Evolutionary conservation across 1,139 yeast species (phyloP).

Genomic region (Debaryomyces udenii): DNA sequence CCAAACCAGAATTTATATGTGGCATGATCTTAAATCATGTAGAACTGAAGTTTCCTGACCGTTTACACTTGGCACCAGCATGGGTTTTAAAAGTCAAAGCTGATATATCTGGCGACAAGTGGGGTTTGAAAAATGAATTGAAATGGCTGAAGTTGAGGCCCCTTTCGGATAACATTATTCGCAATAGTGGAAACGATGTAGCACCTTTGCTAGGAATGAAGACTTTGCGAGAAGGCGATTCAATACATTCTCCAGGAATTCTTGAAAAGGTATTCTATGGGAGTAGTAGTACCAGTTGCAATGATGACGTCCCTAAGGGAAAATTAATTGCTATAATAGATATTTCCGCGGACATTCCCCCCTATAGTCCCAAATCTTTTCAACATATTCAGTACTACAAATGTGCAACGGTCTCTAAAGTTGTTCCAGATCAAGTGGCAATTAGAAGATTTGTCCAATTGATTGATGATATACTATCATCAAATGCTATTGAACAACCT

Average conservation of each 20-base stretch:
- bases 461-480: slow-evolving; percentile 50
- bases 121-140: slow-evolving; percentile 76
- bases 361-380: slow-evolving; percentile 67
- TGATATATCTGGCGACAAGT: slow-evolving; percentile 65
- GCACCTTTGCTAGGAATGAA: slow-evolving; percentile 73
- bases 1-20: slow-evolving; percentile 65
- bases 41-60: slow-evolving; percentile 50
- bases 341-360: slow-evolving; percentile 76
- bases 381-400: slow-evolving; percentile 59
- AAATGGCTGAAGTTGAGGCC: slow-evolving; percentile 67
- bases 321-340: slow-evolving; percentile 63
- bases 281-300: slow-evolving; percentile 26
- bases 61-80: slow-evolving; percentile 56
- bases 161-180: slow-evolving; percentile 47
- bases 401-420: slow-evolving; percentile 78
- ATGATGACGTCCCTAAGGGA: slow-evolving; percentile 26
- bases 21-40: slow-evolving; percentile 66
- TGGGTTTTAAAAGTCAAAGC: slow-evolving; percentile 70
- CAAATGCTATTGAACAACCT: slow-evolving; percentile 29
- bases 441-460: slow-evolving; percentile 59
- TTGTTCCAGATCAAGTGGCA: slow-evolving; percentile 68
- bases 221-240: slow-evolving; percentile 69
- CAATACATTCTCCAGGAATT: slow-evolving; percentile 57
- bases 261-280: slow-evolving; percentile 52
- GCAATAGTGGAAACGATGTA: slow-evolving; percentile 33